phyloP scores from a whole-genome alignment of 176 grass and related monocot species.

The Pontederia crassipes region DNA sequence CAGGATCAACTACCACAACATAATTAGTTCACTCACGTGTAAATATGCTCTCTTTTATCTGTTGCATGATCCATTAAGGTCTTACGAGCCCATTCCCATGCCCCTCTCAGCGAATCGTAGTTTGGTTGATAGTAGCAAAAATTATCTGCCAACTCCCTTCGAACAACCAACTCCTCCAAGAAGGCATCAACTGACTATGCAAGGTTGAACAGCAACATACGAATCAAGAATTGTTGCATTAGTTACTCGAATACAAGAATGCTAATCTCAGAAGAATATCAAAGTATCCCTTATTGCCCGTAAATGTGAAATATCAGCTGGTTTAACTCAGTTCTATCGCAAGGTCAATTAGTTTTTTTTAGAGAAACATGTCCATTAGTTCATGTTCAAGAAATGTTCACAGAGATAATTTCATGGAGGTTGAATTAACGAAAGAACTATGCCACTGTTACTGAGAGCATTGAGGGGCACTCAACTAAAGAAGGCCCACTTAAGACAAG shows the following conservation, averaged over 20 bases:
- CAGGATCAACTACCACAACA: background rate
- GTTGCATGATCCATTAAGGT: conserved; percentile 60
- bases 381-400: too few relatives aligned
- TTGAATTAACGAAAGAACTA: too few relatives aligned
- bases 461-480: too few relatives aligned
- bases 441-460: too few relatives aligned
- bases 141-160: conserved; percentile 91
- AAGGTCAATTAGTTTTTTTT: too few relatives aligned
- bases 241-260: conserved; percentile 3
- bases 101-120: conserved; percentile 71
- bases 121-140: conserved; percentile 89
- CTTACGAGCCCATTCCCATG: conserved; percentile 89
- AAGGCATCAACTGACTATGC: conserved; percentile 73
- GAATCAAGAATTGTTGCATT: conserved; percentile 19
- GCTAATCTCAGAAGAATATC: background rate
- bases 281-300: too few relatives aligned
- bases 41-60: conserved; percentile 79
- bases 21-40: conserved; percentile 42
- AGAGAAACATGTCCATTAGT: too few relatives aligned
- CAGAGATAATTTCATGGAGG: too few relatives aligned
- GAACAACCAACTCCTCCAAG: conserved; percentile 89
- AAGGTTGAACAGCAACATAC: conserved; percentile 9
- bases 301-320: too few relatives aligned
- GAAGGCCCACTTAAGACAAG: background rate
- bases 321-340: too few relatives aligned